Conservation (phyloP, 2,329 filamentous ascomycete genomes). For the Neoascochyta sp. region DNA sequence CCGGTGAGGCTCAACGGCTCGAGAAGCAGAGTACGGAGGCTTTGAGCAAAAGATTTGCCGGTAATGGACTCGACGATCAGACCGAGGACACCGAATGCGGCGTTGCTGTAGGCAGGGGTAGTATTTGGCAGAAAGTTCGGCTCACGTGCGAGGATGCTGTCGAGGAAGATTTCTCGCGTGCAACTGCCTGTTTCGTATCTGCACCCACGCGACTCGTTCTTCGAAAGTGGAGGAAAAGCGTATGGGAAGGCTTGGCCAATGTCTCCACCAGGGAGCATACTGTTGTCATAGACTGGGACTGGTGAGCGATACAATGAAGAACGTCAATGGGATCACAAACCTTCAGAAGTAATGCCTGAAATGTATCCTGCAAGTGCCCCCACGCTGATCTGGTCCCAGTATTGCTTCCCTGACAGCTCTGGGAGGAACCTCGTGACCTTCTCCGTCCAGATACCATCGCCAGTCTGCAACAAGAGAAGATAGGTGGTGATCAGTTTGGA, state of each 20-base stretch:
- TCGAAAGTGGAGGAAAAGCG: constrained; percentile 3
- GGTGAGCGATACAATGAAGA: background rate
- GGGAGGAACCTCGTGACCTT: constrained; percentile 28
- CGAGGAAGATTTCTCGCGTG: constrained; percentile 5
- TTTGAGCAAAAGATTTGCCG: constrained; percentile 39
- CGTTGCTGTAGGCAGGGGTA: constrained; percentile 50
- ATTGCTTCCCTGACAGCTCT: constrained; percentile 17
- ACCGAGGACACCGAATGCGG: constrained; percentile 46
- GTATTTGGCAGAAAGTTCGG: constrained; percentile 46
- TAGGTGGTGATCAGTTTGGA: constrained; percentile 42
- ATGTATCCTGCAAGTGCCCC: constrained; percentile 34
- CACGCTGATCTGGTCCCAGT: constrained; percentile 37
- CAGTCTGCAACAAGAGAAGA: constrained; percentile 36
- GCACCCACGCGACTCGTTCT: constrained; percentile 7
- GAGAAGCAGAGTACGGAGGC: constrained; percentile 43
- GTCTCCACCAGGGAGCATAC: constrained; percentile 3
- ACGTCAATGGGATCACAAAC: background rate
- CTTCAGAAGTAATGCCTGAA: constrained; percentile 26
- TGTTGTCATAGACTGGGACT: constrained; percentile 3
- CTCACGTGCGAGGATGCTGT: constrained; percentile 1
- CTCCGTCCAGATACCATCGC: constrained; percentile 34
- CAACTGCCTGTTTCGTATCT: constrained; percentile 3
- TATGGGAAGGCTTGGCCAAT: constrained; percentile 6
- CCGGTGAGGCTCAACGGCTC: constrained; percentile 43
- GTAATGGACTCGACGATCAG: constrained; percentile 47